Conservation (phyloP, 768 basidiomycete species). For the Boletus subcaerulescens region DNA sequence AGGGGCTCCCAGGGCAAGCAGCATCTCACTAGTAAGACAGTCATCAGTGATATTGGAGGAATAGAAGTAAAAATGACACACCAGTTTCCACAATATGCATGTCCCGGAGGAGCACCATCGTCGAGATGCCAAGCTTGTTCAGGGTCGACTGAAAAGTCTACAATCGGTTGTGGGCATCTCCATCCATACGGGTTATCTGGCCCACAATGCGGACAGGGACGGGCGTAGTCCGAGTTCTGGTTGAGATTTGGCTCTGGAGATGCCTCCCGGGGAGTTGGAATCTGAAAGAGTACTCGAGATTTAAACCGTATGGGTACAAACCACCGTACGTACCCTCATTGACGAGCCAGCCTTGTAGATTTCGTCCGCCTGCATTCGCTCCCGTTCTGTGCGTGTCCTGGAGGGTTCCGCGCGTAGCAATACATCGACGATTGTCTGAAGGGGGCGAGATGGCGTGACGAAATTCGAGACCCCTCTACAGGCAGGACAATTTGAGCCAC, state of each 20-base stretch:
- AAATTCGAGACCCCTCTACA: conserved; percentile 69
- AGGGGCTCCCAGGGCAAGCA: conserved; percentile 71
- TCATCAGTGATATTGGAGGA: background rate
- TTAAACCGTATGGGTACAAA: background rate
- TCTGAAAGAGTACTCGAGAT: conserved; percentile 37
- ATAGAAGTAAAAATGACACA: conserved; percentile 31
- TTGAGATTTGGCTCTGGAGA: conserved; percentile 76
- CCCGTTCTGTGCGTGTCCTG: conserved; percentile 62
- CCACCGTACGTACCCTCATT: conserved; percentile 53
- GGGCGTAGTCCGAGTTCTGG: conserved; percentile 59
- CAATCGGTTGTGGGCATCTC: conserved; percentile 77
- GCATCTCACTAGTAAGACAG: conserved; percentile 53
- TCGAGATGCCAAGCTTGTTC: conserved; percentile 77
- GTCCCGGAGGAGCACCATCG: conserved; percentile 76
- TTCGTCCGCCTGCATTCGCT: conserved; percentile 80
- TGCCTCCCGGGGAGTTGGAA: conserved; percentile 70
- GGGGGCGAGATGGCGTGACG: conserved; percentile 67
- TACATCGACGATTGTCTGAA: conserved; percentile 71
- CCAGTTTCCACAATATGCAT: conserved; percentile 82
- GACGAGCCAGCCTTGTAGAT: conserved; percentile 61
- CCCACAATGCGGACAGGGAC: conserved; percentile 78
- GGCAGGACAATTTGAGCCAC: conserved; percentile 80
- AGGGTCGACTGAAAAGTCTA: conserved; percentile 64
- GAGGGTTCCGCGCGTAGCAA: conserved; percentile 70
- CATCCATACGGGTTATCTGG: conserved; percentile 72